A percentile compares a stretch with the other conserved stretches of the same genome.
These are phyloP conservation scores for Amaranthus tricolor DNA, from an alignment of 179 eudicot genomes.

Conservation along the genomic window DNA sequence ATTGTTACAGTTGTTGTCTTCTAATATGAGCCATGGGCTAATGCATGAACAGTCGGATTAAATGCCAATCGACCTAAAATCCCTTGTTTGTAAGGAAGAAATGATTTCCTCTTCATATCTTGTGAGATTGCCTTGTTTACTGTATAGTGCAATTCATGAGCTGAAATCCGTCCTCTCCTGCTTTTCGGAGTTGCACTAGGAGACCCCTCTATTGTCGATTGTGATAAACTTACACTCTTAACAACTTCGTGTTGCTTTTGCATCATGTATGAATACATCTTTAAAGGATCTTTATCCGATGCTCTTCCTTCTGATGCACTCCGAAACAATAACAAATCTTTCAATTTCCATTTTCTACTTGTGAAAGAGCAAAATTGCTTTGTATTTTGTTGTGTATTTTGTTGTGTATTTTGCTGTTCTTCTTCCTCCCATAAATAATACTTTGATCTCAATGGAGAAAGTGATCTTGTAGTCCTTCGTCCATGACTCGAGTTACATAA, in stretches of 20 bases:
- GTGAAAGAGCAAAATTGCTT: slow-evolving; percentile 6
- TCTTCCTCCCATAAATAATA: slow-evolving; percentile 46
- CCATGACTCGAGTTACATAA: slow-evolving; percentile 20
- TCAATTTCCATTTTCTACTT: slow-evolving; percentile 60
- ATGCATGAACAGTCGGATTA: slow-evolving; percentile 40
- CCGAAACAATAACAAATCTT: slow-evolving; percentile 68
- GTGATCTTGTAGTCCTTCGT: slow-evolving; percentile 42
- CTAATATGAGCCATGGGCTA: slow-evolving; percentile 27
- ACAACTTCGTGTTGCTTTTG: slow-evolving; percentile 21
- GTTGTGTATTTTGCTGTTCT: slow-evolving; percentile 19
- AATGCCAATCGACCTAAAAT: slow-evolving; percentile 59
- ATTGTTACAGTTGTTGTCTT: no score
- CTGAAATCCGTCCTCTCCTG: slow-evolving; percentile 43
- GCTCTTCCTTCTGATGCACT: slow-evolving; percentile 82
- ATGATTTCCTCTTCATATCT: slow-evolving; percentile 73
- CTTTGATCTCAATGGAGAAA: slow-evolving; percentile 49
- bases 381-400: slow-evolving; percentile 4
- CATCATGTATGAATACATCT: slow-evolving; percentile 35
- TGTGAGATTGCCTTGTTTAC: slow-evolving; percentile 56
- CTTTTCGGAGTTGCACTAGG: background rate
- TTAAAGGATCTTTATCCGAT: slow-evolving; percentile 53
- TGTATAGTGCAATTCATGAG: slow-evolving; percentile 73
- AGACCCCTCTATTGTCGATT: slow-evolving; percentile 11
- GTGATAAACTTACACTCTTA: background rate
- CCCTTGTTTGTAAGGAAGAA: slow-evolving; percentile 77